Base-by-base conservation (phyloP, 2,329 filamentous ascomycete genomes). In the Botrytis hyacinthi region DNA sequence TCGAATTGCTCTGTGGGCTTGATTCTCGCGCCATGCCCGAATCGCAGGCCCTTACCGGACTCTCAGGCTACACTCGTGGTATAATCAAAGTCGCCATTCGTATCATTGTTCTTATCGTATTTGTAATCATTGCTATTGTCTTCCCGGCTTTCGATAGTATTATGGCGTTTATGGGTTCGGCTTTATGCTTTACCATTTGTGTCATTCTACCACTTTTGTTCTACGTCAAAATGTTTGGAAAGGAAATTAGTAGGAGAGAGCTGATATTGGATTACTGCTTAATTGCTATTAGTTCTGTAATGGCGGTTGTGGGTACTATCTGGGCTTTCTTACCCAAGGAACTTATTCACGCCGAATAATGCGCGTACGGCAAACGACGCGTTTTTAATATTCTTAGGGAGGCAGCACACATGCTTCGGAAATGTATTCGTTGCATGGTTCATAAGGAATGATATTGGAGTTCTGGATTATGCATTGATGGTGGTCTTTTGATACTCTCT, bases 131-230 rank as follows among this genome's bases (percentile, higher is more conserved):
- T 74, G 90, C 95, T 10, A 88, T 93, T 60, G 77, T 91, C 2
- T 88, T 92, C 77, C 91, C 91, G 18, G 86, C 86, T 3, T 93
- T 93, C 79, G 91, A 93, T 80, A 86, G 87, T 76, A 91, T 93
- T 78, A 92, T 93, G 90, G 88, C 89, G 57, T 85, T 93, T 71
- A 90, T 98, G 84, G 95, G 96, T 20, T 93, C 92, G 57, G 92
- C 94, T 5, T 87, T 97, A 26, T 98, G 95, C 83, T 97, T 97
- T 79, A 93, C 93, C 29, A 97, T 98, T 77, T 98, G 95, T 83
- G 91, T 98, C 77, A 94, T 97, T 82, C 86, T 99, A 69, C 96
- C 95, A 0, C 85, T 97, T 46, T 88, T 91, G 7, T 98, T 99
- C 81, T 94, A 98, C 80, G 84, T 98, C 73, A 97, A 95, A 83